A percentile compares a stretch with the other conserved stretches of the same genome.
These are phyloP conservation scores for Phialophora expanda DNA, from an alignment of 2,329 filamentous ascomycete species.

Conservation along the genomic window DNA sequence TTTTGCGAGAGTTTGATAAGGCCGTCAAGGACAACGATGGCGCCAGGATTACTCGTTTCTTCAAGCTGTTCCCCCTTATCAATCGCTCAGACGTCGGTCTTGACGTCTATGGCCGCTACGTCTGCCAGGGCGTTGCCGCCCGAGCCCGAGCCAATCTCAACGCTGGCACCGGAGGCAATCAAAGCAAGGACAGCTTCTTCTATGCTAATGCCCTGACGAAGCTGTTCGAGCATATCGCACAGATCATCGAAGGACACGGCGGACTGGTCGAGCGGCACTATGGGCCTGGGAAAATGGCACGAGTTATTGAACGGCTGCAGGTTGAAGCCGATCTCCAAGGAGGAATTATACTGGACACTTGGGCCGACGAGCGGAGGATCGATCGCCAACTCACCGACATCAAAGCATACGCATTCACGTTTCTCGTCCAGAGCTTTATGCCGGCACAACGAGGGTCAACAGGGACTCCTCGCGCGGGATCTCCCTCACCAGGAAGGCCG, in stretches of 20 bases:
- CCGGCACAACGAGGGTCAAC: slow-evolving; percentile 67
- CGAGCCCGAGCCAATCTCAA: slow-evolving; percentile 81
- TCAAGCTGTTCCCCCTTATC: slow-evolving; percentile 96
- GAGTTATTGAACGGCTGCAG: slow-evolving; percentile 89
- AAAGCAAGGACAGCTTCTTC: slow-evolving; percentile 79
- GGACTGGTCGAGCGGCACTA: slow-evolving; percentile 93
- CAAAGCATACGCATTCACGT: slow-evolving; percentile 97
- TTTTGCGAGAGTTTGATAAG: slow-evolving; percentile 92
- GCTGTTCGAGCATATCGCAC: slow-evolving; percentile 95
- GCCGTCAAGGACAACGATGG: slow-evolving; percentile 87
- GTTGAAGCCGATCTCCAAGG: slow-evolving; percentile 95
- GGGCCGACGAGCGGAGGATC: slow-evolving; percentile 85
- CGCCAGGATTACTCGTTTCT: slow-evolving; percentile 89
- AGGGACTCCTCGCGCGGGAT: slow-evolving; percentile 72
- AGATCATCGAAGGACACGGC: slow-evolving; percentile 92
- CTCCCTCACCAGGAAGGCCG: slow-evolving; percentile 71
- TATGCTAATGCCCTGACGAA: slow-evolving; percentile 89
- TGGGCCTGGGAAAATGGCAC: slow-evolving; percentile 88
- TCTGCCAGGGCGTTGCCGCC: slow-evolving; percentile 90
- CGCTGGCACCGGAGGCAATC: slow-evolving; percentile 64
- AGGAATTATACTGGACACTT: slow-evolving; percentile 92
- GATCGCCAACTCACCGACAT: slow-evolving; percentile 90
- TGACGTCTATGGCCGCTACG: slow-evolving; percentile 93
- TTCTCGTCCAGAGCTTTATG: slow-evolving; percentile 92
- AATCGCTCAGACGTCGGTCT: slow-evolving; percentile 85